Conservation (phyloP, 2,329 filamentous ascomycete genomes). For the Beauveria asiatica region DNA sequence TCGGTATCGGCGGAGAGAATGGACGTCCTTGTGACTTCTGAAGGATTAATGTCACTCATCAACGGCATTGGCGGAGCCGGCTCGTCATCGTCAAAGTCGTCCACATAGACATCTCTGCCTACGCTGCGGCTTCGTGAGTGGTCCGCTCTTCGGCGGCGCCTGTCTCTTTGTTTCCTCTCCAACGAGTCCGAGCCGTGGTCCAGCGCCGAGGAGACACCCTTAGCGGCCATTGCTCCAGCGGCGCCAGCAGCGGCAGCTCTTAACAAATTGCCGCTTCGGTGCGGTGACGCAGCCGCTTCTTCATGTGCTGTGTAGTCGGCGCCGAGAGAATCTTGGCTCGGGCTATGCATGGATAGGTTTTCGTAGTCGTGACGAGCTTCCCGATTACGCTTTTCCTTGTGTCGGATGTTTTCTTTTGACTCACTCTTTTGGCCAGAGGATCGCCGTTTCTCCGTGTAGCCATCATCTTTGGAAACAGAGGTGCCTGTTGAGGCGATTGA, state of each 20-base stretch:
- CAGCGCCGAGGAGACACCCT: slow-evolving; percentile 25
- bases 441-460: slow-evolving; percentile 51
- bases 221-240: slow-evolving; percentile 28
- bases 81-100: slow-evolving; percentile 46
- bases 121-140: slow-evolving; percentile 36
- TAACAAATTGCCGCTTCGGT: slow-evolving; percentile 34
- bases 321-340: slow-evolving; percentile 39
- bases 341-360: slow-evolving; percentile 38
- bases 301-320: slow-evolving; percentile 26
- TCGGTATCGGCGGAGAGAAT: slow-evolving; percentile 77
- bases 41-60: slow-evolving; percentile 75
- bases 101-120: slow-evolving; percentile 35
- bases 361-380: slow-evolving; percentile 49
- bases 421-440: slow-evolving; percentile 49
- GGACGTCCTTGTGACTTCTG: slow-evolving; percentile 80
- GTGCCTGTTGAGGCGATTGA: slow-evolving; percentile 52
- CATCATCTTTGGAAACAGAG: slow-evolving; percentile 45
- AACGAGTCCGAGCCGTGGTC: slow-evolving; percentile 35
- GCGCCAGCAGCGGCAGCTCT: slow-evolving; percentile 38
- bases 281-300: slow-evolving; percentile 36
- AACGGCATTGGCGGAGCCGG: slow-evolving; percentile 72
- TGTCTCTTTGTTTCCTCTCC: slow-evolving; percentile 42
- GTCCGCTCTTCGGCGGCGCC: slow-evolving; percentile 45
- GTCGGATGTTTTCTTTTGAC: slow-evolving; percentile 43
- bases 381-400: slow-evolving; percentile 38